Evolutionary conservation across 2,329 filamentous ascomycete genomes (phyloP).

Genomic region (Cladosporium colombiae): DNA sequence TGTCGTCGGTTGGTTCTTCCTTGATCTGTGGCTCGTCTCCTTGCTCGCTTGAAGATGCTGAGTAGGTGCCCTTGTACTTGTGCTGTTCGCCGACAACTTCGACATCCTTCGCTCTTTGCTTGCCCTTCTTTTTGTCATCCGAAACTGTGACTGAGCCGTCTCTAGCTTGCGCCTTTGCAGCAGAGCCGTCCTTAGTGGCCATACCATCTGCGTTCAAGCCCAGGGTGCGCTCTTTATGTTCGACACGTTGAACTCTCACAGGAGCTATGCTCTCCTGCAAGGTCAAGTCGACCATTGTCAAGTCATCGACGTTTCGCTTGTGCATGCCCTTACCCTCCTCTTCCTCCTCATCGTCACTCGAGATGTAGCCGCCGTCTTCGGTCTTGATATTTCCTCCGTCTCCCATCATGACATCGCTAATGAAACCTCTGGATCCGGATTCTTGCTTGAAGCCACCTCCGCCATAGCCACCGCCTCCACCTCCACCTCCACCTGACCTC

Average conservation of each 20-base stretch:
- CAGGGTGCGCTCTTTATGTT: conserved; percentile 56
- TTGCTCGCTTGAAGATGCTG: conserved; percentile 42
- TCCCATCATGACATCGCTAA: conserved; percentile 26
- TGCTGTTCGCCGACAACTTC: conserved; percentile 45
- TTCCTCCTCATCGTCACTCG: conserved; percentile 54
- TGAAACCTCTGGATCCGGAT: conserved; percentile 30
- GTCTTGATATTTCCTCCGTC: conserved; percentile 28
- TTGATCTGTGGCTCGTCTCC: conserved; percentile 49
- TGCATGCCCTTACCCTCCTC: conserved; percentile 45
- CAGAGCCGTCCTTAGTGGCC: conserved; percentile 29
- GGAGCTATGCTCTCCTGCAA: conserved; percentile 50
- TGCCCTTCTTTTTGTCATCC: conserved; percentile 39
- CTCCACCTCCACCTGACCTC: conserved; percentile 22
- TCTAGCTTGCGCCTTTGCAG: conserved; percentile 17
- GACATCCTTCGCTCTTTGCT: conserved; percentile 43
- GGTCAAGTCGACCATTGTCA: conserved; percentile 55
- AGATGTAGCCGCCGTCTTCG: conserved; percentile 45
- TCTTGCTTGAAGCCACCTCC: conserved; percentile 35
- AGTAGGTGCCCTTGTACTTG: conserved; percentile 48
- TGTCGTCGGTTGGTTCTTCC: conserved; percentile 51
- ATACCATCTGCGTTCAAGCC: conserved; percentile 48
- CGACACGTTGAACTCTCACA: conserved; percentile 57
- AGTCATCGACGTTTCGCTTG: conserved; percentile 58
- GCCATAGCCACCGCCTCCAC: conserved; percentile 24
- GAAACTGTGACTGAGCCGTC: conserved; percentile 5